These are phyloP conservation scores for Ascobolus immersus DNA, from an alignment of 495 filamentous ascomycete genomes.

Conservation along the genomic window DNA sequence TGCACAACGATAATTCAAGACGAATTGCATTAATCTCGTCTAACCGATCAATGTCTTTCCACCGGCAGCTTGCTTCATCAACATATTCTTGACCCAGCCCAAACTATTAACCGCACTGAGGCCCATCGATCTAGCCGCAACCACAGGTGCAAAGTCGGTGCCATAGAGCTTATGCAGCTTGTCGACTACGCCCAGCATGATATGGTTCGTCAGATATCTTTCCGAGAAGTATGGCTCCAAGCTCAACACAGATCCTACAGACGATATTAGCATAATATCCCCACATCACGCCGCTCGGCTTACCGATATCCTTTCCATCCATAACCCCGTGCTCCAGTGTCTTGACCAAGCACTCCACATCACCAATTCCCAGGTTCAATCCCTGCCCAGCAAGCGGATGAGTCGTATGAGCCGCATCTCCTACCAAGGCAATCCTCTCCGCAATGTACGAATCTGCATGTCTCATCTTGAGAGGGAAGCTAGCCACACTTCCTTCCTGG, in stretches of 20 bases:
- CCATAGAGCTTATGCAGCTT: conserved; percentile 83
- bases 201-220: conserved; percentile 56
- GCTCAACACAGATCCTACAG: conserved; percentile 26
- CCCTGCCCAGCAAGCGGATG: conserved; percentile 90
- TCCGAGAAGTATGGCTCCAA: conserved; percentile 57
- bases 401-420: conserved; percentile 83
- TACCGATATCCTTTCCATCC: conserved; percentile 66
- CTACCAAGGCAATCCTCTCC: conserved; percentile 65
- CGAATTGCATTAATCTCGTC: too few species aligned
- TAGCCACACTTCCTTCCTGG: conserved; percentile 58
- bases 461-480: conserved; percentile 71
- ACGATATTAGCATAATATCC: conserved; percentile 4
- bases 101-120: conserved; percentile 53
- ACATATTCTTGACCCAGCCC: conserved; percentile 49
- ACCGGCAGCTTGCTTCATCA: conserved; percentile 80
- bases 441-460: conserved; percentile 82
- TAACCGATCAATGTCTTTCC: too few species aligned
- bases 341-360: conserved; percentile 47
- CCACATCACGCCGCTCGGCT: too few species aligned
- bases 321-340: conserved; percentile 51
- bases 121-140: conserved; percentile 45
- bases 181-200: conserved; percentile 72
- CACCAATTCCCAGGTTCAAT: conserved; percentile 74
- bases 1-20: too few species aligned
- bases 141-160: conserved; percentile 45